Evolutionary conservation across 331 rosid species (phyloP).

Genomic region (Malus hybrid): DNA sequence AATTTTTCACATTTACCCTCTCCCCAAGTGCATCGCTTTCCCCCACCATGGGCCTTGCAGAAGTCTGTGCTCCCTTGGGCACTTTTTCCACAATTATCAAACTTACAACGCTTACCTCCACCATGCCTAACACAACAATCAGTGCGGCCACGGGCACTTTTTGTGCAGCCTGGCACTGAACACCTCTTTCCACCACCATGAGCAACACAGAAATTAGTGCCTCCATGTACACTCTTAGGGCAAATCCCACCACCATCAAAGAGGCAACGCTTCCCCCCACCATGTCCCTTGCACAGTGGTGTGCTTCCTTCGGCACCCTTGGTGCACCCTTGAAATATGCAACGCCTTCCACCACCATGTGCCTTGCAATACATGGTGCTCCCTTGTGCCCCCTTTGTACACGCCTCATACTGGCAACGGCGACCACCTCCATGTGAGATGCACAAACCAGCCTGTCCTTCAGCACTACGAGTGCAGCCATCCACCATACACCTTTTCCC

Average conservation of each 20-base stretch:
- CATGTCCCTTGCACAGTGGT: conserved; percentile 97
- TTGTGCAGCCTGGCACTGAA: conserved; percentile 78
- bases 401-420: conserved; percentile 64
- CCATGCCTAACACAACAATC: conserved; percentile 96
- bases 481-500: conserved; percentile 85
- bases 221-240: conserved; percentile 97
- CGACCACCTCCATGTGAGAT: conserved; percentile 99
- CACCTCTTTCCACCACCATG: conserved; percentile 99
- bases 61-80: conserved; percentile 99
- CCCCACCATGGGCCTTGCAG: conserved; percentile 99
- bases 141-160: conserved; percentile 96
- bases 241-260: conserved; percentile 93
- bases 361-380: conserved; percentile 97
- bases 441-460: conserved; percentile 95
- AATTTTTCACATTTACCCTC: conserved; percentile 89
- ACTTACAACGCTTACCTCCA: conserved; percentile 91
- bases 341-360: conserved; percentile 98
- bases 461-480: conserved; percentile 89
- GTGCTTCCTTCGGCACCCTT: conserved; percentile 99
- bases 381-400: conserved; percentile 94
- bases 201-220: conserved; percentile 93
- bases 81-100: conserved; percentile 76
- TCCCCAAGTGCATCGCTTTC: conserved; percentile 91
- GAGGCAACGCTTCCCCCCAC: conserved; percentile 98
- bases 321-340: conserved; percentile 82